A percentile compares a stretch with the other conserved stretches of the same genome.
phyloP scores from a whole-genome alignment of 345 rosid species.

The Brassica rapa region DNA sequence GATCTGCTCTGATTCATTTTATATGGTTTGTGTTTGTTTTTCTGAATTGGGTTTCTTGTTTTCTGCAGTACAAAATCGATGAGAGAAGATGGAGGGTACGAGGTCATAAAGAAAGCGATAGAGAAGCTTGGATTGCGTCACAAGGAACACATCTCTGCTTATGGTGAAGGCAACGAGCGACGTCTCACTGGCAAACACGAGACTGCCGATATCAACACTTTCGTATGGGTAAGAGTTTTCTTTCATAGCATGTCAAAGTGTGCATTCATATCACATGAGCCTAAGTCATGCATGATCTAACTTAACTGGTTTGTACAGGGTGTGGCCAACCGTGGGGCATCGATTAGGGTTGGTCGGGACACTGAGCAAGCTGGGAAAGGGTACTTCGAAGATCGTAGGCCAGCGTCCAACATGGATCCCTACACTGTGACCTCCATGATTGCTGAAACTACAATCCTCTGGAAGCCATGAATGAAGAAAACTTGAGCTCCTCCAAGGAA shows the following conservation, averaged over 20 bases:
- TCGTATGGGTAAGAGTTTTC: slow-evolving; percentile 55
- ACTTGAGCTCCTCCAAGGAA: background rate
- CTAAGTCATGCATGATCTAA: background rate
- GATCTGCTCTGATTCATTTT: background rate
- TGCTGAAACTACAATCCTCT: slow-evolving; percentile 73
- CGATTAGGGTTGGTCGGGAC: slow-evolving; percentile 76
- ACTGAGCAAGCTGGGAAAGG: slow-evolving; percentile 77
- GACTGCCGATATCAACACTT: slow-evolving; percentile 77
- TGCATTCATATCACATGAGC: background rate
- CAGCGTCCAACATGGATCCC: slow-evolving; percentile 93
- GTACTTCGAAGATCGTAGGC: slow-evolving; percentile 87
- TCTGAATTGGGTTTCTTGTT: background rate
- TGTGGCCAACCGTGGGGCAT: slow-evolving; percentile 85
- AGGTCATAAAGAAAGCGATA: slow-evolving; percentile 68
- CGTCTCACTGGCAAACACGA: slow-evolving; percentile 79
- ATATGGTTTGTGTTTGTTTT: background rate
- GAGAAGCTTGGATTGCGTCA: slow-evolving; percentile 72
- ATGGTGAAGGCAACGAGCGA: slow-evolving; percentile 80
- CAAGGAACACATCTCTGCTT: slow-evolving; percentile 77
- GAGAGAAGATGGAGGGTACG: slow-evolving; percentile 70
- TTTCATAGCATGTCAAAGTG: background rate
- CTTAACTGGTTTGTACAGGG: background rate
- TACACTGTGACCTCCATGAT: slow-evolving; percentile 83
- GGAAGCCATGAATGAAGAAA: slow-evolving; percentile 48
- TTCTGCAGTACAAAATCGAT: slow-evolving; percentile 66